Conservation (phyloP, 1,284 basidiomycete species). For the Cronartium ribicola region DNA sequence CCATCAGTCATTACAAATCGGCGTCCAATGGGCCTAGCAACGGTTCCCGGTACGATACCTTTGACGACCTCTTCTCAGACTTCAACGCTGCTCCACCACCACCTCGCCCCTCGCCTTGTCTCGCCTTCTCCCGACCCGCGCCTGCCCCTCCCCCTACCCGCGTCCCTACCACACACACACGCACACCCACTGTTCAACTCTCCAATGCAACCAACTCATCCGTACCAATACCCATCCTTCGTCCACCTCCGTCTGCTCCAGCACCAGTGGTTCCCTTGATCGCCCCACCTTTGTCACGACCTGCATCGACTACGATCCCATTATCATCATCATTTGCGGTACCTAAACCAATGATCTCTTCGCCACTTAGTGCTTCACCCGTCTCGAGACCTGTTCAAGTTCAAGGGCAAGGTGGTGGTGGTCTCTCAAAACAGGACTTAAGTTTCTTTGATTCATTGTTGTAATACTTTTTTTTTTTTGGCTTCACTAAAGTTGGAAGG, state of each 20-base stretch:
- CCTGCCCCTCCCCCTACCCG: not conserved
- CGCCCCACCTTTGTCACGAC: not conserved
- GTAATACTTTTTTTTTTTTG: constrained; percentile 1
- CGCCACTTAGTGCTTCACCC: not conserved
- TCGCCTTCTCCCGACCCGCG: not conserved
- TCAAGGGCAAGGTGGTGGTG: not conserved
- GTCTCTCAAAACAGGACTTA: constrained; percentile 29
- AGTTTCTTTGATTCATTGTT: constrained; percentile 41
- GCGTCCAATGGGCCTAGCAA: not conserved
- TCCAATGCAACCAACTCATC: not conserved
- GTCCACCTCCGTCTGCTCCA: not conserved
- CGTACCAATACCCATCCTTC: not conserved
- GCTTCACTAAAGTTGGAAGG: not conserved
- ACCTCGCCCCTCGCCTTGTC: not conserved
- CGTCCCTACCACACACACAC: not conserved
- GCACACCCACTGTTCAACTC: not conserved
- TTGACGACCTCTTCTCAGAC: constrained; percentile 32
- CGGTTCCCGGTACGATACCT: not conserved
- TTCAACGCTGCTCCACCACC: constrained; percentile 4
- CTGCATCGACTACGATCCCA: not conserved
- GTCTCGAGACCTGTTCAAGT: not conserved
- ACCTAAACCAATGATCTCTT: not conserved
- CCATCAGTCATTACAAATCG: not conserved
- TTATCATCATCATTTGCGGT: not conserved
- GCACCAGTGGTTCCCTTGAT: not conserved